These are phyloP conservation scores for Moesziomyces globuligerus DNA, from an alignment of 1,284 basidiomycete genomes.

Conservation along the genomic window DNA sequence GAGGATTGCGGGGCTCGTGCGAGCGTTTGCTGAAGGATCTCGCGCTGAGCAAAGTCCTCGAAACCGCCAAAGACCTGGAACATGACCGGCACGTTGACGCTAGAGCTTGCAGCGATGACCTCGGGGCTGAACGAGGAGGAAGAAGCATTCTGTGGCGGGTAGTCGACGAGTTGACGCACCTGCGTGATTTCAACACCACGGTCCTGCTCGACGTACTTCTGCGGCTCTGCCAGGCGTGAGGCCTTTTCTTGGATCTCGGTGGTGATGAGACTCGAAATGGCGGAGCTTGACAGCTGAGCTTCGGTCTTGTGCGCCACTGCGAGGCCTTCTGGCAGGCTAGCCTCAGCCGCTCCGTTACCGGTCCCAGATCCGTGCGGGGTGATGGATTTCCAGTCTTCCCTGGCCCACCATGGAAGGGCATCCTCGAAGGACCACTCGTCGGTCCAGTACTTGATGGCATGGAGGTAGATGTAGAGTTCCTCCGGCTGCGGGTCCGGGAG, in stretches of 20 bases:
- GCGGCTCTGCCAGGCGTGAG: conserved; percentile 32
- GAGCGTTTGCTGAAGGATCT: conserved; percentile 45
- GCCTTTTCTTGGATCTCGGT: conserved; percentile 48
- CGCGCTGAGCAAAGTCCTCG: conserved; percentile 60
- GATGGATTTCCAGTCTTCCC: conserved; percentile 49
- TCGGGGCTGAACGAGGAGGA: background rate
- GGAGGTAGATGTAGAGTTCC: conserved; percentile 65
- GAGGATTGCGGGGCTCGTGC: background rate
- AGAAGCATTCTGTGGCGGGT: conserved; percentile 3
- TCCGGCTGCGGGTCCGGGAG: conserved; percentile 60
- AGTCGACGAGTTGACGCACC: conserved; percentile 30
- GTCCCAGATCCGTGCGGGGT: conserved; percentile 15
- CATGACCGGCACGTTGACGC: conserved; percentile 17
- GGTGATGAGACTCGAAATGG: conserved; percentile 38
- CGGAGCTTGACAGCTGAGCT: conserved; percentile 16
- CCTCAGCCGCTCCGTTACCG: conserved; percentile 9
- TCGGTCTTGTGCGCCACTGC: conserved; percentile 20
- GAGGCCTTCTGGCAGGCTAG: conserved; percentile 24
- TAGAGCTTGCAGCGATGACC: conserved; percentile 2
- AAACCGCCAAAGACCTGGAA: conserved; percentile 50
- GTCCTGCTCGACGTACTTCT: conserved; percentile 26
- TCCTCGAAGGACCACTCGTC: conserved; percentile 65
- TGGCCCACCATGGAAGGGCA: conserved; percentile 65
- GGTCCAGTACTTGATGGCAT: conserved; percentile 67
- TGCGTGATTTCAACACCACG: conserved; percentile 22